These are phyloP conservation scores for Diaporthe citriasiana DNA, from an alignment of 2,329 filamentous ascomycete genomes.

Conservation along the genomic window DNA sequence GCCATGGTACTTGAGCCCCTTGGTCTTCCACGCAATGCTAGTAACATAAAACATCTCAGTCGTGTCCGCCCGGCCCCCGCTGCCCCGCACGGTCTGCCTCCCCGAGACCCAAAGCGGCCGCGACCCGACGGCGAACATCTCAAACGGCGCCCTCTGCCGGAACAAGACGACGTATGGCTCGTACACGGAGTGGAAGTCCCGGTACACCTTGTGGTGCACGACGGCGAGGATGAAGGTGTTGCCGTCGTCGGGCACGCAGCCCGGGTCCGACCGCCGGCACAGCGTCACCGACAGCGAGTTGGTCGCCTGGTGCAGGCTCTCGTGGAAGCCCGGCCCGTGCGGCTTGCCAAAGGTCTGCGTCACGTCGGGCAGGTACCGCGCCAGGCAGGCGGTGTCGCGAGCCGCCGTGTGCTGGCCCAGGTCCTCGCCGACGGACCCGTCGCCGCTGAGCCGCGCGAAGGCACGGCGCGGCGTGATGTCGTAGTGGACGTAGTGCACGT, in stretches of 20 bases:
- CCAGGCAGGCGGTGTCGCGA: slow-evolving; percentile 62
- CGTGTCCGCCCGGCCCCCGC: not conserved
- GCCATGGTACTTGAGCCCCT: slow-evolving; percentile 65
- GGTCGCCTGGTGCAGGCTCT: slow-evolving; percentile 71
- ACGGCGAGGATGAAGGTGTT: slow-evolving; percentile 70
- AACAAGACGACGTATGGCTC: slow-evolving; percentile 70
- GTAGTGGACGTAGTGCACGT: slow-evolving; percentile 65
- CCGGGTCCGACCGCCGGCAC: slow-evolving; percentile 61
- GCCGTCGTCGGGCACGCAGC: slow-evolving; percentile 56
- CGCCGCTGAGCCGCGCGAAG: slow-evolving; percentile 60
- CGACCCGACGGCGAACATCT: slow-evolving; percentile 62
- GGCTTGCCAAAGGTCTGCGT: slow-evolving; percentile 38
- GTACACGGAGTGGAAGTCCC: slow-evolving; percentile 64
- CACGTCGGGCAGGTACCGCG: slow-evolving; percentile 59
- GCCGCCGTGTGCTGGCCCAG: slow-evolving; percentile 55
- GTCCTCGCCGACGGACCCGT: slow-evolving; percentile 63
- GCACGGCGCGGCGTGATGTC: slow-evolving; percentile 64
- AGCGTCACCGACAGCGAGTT: slow-evolving; percentile 70
- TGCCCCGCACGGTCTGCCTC: slow-evolving; percentile 48
- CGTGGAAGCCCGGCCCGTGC: slow-evolving; percentile 45
- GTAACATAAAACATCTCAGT: slow-evolving; percentile 72
- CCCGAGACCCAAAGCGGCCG: slow-evolving; percentile 71
- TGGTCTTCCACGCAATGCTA: slow-evolving; percentile 67
- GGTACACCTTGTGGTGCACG: slow-evolving; percentile 68
- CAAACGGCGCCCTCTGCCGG: slow-evolving; percentile 62